Conservation (phyloP, 2,329 filamentous ascomycete genomes). For the Ceratocystis colombiana region DNA sequence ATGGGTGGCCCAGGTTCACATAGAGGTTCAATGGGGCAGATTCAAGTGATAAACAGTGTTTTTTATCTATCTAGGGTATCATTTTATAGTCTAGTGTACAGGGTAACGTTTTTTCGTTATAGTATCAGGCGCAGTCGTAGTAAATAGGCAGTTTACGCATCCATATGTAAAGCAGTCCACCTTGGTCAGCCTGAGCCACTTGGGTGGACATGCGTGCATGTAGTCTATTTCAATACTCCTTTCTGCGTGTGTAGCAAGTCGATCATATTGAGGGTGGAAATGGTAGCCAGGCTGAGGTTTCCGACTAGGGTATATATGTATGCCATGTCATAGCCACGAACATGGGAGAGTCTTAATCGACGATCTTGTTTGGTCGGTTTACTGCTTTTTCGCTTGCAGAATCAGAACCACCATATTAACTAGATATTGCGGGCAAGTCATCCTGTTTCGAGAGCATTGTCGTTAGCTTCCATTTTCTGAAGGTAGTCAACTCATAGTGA, state of each 20-base stretch:
- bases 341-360: neutral
- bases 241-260: neutral
- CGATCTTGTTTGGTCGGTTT: neutral
- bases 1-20: too few species aligned
- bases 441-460: neutral
- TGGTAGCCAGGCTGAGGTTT: neutral
- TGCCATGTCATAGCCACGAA: neutral
- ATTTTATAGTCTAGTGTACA: slow-evolving; percentile 5
- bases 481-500: slow-evolving; percentile 5
- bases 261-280: neutral
- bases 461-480: neutral
- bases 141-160: neutral
- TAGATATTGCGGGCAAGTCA: slow-evolving; percentile 4
- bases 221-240: too few species aligned
- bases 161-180: neutral
- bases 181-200: too few species aligned
- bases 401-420: neutral
- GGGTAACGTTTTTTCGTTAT: neutral
- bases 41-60: neutral
- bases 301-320: neutral
- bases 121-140: neutral
- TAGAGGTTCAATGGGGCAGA: too few species aligned
- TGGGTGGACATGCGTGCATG: too few species aligned
- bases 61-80: slow-evolving; percentile 9
- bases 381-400: neutral